Base-by-base conservation (phyloP, 495 filamentous ascomycete genomes). In the Bryoglossum gracile region DNA sequence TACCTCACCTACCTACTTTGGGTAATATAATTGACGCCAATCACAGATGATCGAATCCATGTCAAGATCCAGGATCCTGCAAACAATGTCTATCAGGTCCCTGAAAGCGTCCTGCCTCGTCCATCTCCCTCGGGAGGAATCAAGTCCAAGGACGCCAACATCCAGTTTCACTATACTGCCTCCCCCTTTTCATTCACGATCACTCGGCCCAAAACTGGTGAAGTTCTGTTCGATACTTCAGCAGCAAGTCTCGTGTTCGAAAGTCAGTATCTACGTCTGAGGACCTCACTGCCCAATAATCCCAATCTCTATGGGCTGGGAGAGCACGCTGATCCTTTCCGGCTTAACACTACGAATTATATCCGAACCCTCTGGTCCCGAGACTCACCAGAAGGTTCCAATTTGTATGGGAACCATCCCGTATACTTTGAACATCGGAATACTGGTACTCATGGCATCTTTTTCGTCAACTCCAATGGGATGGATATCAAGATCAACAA, bases 401-500 rank as follows among this genome's bases (percentile, higher is more conserved):
- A 94, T 59, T 62, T 92, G 17, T 94, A 95, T 54, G 86, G 87
- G 4, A 80, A 75, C 51, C 89, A 94, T 56, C 89, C 89, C 0
- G 70, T 95, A 10, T 95, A 94, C 66, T 82, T 84, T 54, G 89
- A 94, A 50, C 83, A 88, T 59, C 78, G 89, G 8, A 64, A 64
- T 16, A 63, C 71, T 10, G 82, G 83, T 13, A 84, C 86, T 2
- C 88, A 94, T 60, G 89, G 83, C 33, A 88, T 92, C 17, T 86
- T 94, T 64, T 69, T 92, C 41, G 65, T 89, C 53, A 90, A 87
- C 63, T 84, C 80, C 33, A 87, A 89, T 58, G 89, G 87, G 11
- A 91, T 94, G 84, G 88, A 94, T 51, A 72, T 95, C 68, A 83
- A 84, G 56, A 83, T 94, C 68, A 75, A 87, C 62, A 76, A 81